Base-by-base conservation (phyloP, 495 filamentous ascomycete genomes). In the Amphirosellinia nigrospora region DNA sequence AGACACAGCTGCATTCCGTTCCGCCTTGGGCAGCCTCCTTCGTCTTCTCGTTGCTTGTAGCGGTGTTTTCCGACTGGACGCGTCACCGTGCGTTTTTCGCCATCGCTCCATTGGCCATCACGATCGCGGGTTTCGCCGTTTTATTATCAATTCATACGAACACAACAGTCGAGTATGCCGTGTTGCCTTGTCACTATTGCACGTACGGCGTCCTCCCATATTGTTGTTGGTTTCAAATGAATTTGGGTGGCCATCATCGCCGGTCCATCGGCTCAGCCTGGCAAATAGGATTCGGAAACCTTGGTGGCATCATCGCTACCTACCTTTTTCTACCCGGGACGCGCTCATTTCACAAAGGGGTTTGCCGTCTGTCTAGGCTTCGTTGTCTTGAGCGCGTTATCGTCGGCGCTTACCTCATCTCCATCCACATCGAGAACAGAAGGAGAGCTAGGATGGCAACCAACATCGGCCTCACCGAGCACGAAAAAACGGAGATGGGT, bases 181-280 rank as follows among this genome's bases (percentile, higher is more conserved):
- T 89, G 1, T 83, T 97, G 19, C 94, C 78, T 97, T 41, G 84
- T 93, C 67, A 89, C 90, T 5, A 84, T 85, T 77, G 86, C 30
- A 81, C 81, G 0, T 92, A 92, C 74, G 85, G 86, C 62, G 91
- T 93, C 10, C 92, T 95, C 89, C 94, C 93, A n/a, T 0, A 87
- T 97, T 13, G 86, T 93, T 98, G 94, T 77, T 99, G 94, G 94
- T 97, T 94, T 80, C 91, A 91, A 70, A 97, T 97, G 89, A 97
- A 97, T 72, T 81, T 97, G 26, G 92, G 92, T 1, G 94, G 94
- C 3, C 95, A 99, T 77, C 92, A 94, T 66, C 86, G 94, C 1
- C 87, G 94, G 19, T 85, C 91, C 48, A 89, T 99, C 4, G 96
- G 94, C 9, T 88, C 89, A 4, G 96, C 92, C 8, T 97, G 91